Base-by-base conservation (phyloP, 2,329 filamentous ascomycete species). In the Fusarium sp. region DNA sequence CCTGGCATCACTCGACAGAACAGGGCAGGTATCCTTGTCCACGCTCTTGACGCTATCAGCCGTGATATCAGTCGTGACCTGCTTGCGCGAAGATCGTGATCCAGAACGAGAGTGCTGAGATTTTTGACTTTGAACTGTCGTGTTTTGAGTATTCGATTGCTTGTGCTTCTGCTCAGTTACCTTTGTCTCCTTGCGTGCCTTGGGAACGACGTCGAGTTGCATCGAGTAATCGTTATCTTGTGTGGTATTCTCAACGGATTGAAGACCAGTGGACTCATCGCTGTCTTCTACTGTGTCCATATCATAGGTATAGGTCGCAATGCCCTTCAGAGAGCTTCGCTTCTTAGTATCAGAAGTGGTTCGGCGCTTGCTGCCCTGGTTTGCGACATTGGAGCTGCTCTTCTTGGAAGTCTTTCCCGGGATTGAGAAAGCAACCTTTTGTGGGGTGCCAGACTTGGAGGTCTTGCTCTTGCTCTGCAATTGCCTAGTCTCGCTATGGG, bases 1-100 rank as follows among this genome's bases (percentile, higher is more conserved):
- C 38, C 83, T 83, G 52, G 86, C 86, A 57, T 85, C 82, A 40
- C 76, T 78, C 12, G 86, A 87, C 13, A 89, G 81, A 3, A 80
- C 78, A n/a, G 83, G 81, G 66, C 83, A 81, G 7, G 74, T 70
- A 44, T 78, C 75, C 54, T 70, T 74, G 38, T 74, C 74, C 26
- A 69, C 45, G 12, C 67, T 72, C 50, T 68, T 75, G 53, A 73
- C 69, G 55, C 69, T 70, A 51, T 71, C 63, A 30, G 60, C 57
- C 28, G 68, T 70, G n/a, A 65, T 11, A 34, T 77, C 75, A 4
- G 69, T 73, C 18, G 72, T 61, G 6, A 67, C 59, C 15, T 72
- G 67, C 46, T 69, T 77, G n/a, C 72, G 75, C 6, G 73, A 72
- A 4, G 74, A 59, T 26, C 72, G 73, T 10, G 75, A 73, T 23